Percentiles rank a stretch among this genome's conserved stretches.
Conservation (phyloP, 176 grass and related monocot species). For the Guadua angustifolia region DNA sequence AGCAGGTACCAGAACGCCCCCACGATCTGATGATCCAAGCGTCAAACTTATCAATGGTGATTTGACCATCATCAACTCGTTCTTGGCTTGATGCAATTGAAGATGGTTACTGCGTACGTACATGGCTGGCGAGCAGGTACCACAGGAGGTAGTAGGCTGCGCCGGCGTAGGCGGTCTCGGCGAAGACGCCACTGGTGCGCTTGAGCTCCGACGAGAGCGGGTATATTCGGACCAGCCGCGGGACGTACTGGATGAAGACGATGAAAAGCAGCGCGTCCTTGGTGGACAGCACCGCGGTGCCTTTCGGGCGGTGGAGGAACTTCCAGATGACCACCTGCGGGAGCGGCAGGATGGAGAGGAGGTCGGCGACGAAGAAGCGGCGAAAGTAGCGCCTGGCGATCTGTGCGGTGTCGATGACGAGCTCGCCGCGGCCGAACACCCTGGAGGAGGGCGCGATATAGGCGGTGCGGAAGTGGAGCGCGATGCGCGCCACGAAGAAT, state of each 20-base stretch:
- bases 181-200: constrained; percentile 75
- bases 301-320: constrained; percentile 51
- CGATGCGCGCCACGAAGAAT: constrained; percentile 80
- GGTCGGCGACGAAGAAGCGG: constrained; percentile 79
- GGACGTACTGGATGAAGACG: constrained; percentile 68
- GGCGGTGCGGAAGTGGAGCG: constrained; percentile 88
- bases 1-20: constrained; percentile 94
- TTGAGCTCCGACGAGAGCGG: constrained; percentile 79
- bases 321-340: constrained; percentile 83
- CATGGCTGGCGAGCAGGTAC: constrained; percentile 93
- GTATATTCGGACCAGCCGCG: constrained; percentile 66
- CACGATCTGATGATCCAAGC: constrained; percentile 56
- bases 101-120: constrained; percentile 23
- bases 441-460: constrained; percentile 85
- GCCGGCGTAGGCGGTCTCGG: constrained; percentile 76
- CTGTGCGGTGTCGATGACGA: constrained; percentile 76
- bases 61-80: neutral
- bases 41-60: neutral
- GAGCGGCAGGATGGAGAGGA: constrained; percentile 68
- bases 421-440: constrained; percentile 91
- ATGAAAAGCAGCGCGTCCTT: constrained; percentile 70
- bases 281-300: constrained; percentile 53
- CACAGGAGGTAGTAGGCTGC: constrained; percentile 88
- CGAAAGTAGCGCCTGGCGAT: constrained; percentile 76
- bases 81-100: neutral